Conservation (phyloP, 306 rosid genomes). For the Pyrus communis region DNA sequence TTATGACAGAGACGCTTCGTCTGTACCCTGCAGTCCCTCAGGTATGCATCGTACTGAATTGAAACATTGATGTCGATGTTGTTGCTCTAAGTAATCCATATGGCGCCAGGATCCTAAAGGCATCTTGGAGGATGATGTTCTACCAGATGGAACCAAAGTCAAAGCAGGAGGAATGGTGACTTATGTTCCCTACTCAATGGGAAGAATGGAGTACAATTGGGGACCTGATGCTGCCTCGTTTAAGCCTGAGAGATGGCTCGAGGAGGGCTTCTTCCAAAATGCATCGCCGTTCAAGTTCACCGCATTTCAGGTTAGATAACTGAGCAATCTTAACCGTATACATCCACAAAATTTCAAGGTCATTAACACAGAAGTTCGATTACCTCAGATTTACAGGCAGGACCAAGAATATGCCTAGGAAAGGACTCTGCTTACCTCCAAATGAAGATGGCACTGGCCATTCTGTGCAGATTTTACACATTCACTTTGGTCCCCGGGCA, state of each 20-base stretch:
- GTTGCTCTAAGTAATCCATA: not conserved
- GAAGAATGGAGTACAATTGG: slow-evolving; percentile 92
- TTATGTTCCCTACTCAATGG: slow-evolving; percentile 96
- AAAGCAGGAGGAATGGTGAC: slow-evolving; percentile 98
- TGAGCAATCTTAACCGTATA: not conserved
- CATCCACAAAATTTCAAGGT: not conserved
- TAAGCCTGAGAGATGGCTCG: slow-evolving; percentile 82
- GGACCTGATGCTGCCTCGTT: slow-evolving; percentile 76
- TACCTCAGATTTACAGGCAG: slow-evolving; percentile 46
- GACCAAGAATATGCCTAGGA: slow-evolving; percentile 89
- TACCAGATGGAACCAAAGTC: slow-evolving; percentile 85
- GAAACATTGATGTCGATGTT: not conserved
- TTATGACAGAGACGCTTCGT: slow-evolving; percentile 83
- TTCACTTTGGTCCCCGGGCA: slow-evolving; percentile 69
- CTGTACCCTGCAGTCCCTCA: slow-evolving; percentile 95
- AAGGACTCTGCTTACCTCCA: slow-evolving; percentile 95
- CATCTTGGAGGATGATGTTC: slow-evolving; percentile 69
- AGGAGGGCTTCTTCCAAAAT: slow-evolving; percentile 50
- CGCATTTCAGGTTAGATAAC: slow-evolving; percentile 66
- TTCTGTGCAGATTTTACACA: slow-evolving; percentile 77
- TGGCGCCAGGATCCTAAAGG: slow-evolving; percentile 75
- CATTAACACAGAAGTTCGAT: not conserved
- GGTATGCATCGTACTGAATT: slow-evolving; percentile 29
- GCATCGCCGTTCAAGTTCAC: slow-evolving; percentile 93
- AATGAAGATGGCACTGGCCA: slow-evolving; percentile 84